Conservation (phyloP, 1,139 yeast genomes). For the Pneumocystis murina region DNA sequence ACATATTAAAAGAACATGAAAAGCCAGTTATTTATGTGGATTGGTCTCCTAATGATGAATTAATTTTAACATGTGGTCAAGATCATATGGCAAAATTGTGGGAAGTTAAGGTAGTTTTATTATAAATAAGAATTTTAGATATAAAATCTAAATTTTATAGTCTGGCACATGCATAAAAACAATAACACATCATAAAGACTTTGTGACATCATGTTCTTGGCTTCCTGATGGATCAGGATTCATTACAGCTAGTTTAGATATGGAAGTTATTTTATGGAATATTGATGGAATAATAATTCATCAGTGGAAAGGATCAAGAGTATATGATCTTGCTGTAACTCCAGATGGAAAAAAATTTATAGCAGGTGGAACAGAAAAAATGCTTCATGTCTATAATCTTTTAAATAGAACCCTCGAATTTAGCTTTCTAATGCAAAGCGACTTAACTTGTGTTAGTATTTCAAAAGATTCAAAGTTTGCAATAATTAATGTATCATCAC, state of each 20-base stretch:
- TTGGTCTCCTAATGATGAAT: constrained; percentile 63
- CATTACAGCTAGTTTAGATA: constrained; percentile 66
- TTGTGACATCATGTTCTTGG: constrained; percentile 61
- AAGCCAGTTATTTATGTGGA: constrained; percentile 53
- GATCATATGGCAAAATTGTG: constrained; percentile 51
- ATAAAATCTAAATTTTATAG: not conserved
- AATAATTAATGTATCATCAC: constrained; percentile 5
- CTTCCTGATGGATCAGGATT: constrained; percentile 47
- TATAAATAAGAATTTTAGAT: constrained; percentile 12
- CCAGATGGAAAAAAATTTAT: constrained; percentile 49
- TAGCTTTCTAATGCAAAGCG: constrained; percentile 28
- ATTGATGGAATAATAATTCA: constrained; percentile 29
- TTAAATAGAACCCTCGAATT: constrained; percentile 23
- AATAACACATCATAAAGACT: constrained; percentile 19
- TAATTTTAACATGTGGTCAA: constrained; percentile 50
- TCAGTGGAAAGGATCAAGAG: constrained; percentile 34
- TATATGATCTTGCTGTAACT: constrained; percentile 57
- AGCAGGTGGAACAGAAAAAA: constrained; percentile 48
- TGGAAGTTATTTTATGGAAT: constrained; percentile 49
- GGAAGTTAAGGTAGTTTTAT: constrained; percentile 34
- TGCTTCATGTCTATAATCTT: constrained; percentile 36
- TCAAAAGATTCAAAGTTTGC: constrained; percentile 28
- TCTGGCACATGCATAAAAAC: constrained; percentile 8
- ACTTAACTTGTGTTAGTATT: constrained; percentile 35
- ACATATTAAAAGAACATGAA: constrained; percentile 32